These are phyloP conservation scores for Helichrysum umbraculigerum DNA, from an alignment of 129 eudicot species.

Conservation along the genomic window DNA sequence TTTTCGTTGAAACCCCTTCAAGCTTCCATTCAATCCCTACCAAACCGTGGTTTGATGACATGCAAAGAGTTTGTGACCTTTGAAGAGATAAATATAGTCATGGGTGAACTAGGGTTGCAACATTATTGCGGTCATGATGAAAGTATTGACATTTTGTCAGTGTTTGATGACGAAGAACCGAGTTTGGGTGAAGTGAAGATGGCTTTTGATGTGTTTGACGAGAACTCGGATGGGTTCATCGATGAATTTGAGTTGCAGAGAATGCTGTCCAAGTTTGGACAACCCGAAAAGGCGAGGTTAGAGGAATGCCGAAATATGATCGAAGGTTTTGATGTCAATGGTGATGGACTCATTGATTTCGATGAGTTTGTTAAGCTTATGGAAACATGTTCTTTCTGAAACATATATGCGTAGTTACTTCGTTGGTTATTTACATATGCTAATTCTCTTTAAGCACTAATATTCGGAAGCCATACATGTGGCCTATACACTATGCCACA, in stretches of 20 bases:
- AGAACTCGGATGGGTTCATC: conserved; percentile 65
- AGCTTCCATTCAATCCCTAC: conserved; percentile 1
- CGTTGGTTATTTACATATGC: conserved; percentile 1
- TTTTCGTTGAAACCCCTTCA: conserved; percentile 14
- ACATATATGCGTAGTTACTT: neutral
- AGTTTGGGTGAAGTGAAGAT: conserved; percentile 43
- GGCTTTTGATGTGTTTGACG: conserved; percentile 61
- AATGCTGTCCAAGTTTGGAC: conserved; percentile 36
- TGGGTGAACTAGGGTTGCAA: conserved; percentile 26
- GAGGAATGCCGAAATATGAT: conserved; percentile 57
- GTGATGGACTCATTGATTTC: conserved; percentile 60
- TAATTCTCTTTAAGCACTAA: neutral
- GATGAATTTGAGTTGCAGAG: conserved; percentile 53
- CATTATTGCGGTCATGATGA: neutral
- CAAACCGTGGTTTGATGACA: neutral
- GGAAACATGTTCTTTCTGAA: conserved; percentile 33
- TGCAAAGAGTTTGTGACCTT: conserved; percentile 19
- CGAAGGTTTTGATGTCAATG: conserved; percentile 50
- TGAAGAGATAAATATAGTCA: conserved; percentile 31
- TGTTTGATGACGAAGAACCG: conserved; percentile 59
- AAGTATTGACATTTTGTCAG: conserved; percentile 33
- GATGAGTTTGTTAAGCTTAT: conserved; percentile 46
- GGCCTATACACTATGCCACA: no score
- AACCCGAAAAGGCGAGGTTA: conserved; percentile 28
- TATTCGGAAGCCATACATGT: no score